phyloP scores from a whole-genome alignment of 2,329 filamentous ascomycete genomes.

The Erysiphe pulchra region DNA sequence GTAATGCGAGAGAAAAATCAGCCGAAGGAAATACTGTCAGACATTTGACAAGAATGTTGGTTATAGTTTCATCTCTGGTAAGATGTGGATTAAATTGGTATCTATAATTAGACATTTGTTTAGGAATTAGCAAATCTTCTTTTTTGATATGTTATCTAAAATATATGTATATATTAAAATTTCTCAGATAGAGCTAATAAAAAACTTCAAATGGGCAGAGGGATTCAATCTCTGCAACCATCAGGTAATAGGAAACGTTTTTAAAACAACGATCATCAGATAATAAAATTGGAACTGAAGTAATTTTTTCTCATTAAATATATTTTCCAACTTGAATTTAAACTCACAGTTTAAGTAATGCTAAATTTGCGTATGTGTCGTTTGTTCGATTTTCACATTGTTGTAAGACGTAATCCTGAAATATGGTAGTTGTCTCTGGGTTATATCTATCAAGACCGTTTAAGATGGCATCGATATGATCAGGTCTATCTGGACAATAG shows the following conservation, averaged over 20 bases:
- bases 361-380: conserved; percentile 92
- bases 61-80: conserved; percentile 86
- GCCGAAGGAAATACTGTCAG: conserved; percentile 91
- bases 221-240: conserved; percentile 27
- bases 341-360: conserved; percentile 87
- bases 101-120: conserved; percentile 20
- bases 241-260: conserved; percentile 99
- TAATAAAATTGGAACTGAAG: background rate
- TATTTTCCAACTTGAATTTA: too few species aligned
- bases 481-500: conserved; percentile 74
- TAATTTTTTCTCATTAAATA: background rate
- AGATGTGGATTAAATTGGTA: conserved; percentile 99
- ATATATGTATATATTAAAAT: conserved; percentile 64
- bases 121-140: conserved; percentile 21
- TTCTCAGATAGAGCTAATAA: conserved; percentile 52
- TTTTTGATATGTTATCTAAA: conserved; percentile 91
- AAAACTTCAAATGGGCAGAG: conserved; percentile 37
- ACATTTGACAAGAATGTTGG: conserved; percentile 96
- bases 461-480: conserved; percentile 78
- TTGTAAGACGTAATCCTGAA: conserved; percentile 82
- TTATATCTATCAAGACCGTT: conserved; percentile 97
- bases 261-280: conserved; percentile 25
- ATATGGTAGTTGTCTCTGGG: conserved; percentile 76
- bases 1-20: conserved; percentile 81
- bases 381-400: conserved; percentile 90